Conservation (phyloP, 108 stramenopile genomes). For the Nannochloropsis oceanica region DNA sequence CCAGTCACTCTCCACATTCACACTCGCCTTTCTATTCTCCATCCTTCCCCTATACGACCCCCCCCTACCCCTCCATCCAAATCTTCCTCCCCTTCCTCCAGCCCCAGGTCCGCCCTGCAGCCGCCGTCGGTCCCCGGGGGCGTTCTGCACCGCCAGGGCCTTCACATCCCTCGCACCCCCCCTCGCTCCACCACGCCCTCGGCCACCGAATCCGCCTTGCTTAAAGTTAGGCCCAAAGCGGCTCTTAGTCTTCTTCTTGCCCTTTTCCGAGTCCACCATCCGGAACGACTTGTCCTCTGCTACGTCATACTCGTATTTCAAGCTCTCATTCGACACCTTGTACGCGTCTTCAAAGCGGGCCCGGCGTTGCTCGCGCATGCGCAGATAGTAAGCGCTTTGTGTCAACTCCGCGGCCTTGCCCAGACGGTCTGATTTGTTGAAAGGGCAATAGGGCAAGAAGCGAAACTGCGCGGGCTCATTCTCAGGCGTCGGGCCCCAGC, state of each 20-base stretch:
- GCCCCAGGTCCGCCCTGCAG: not conserved
- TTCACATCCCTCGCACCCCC: slow-evolving; percentile 18
- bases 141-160: not conserved
- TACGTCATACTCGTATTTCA: not conserved
- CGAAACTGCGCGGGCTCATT: not conserved
- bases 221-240: not conserved
- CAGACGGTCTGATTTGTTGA: not conserved
- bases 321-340: not conserved
- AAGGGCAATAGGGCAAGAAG: not conserved
- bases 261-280: not conserved
- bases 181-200: slow-evolving; percentile 13
- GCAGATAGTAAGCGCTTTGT: not conserved
- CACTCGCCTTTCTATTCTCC: slow-evolving; percentile 41
- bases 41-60: slow-evolving; percentile 37
- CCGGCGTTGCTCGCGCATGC: not conserved
- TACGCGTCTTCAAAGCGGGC: not conserved
- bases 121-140: slow-evolving; percentile 28
- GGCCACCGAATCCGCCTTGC: slow-evolving; percentile 31
- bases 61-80: slow-evolving; percentile 21
- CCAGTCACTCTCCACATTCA: slow-evolving; percentile 70
- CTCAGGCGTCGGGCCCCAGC: not conserved
- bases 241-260: not conserved
- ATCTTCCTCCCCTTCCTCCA: slow-evolving; percentile 41
- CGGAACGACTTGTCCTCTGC: not conserved
- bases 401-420: not conserved